Evolutionary conservation across 768 basidiomycete genomes (phyloP), one percentile per base, ranked within the genome.

Genomic region (Russula sp.): DNA sequence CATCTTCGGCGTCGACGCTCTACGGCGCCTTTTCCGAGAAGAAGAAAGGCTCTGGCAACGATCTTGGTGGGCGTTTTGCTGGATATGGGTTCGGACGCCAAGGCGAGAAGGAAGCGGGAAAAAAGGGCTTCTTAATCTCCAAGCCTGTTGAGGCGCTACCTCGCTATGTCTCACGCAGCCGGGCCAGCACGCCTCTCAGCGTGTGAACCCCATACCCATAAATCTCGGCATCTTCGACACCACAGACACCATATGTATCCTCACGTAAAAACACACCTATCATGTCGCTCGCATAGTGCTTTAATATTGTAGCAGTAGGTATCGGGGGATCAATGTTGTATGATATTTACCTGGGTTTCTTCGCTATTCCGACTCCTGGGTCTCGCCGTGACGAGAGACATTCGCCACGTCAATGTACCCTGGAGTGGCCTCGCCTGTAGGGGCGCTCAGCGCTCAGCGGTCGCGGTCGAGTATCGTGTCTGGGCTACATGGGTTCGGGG

Each of bases 1-100:
- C 56, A 10, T 61, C 59, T 39, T 58, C 66, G 7, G 64, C 60
- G 10, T 62, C 60, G 16, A 63, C 66, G 16, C 60, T 65, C 10
- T 58, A 45, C 25, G 59, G 58, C 11, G 6, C 22, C 5, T 35
- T 32, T 49, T 56, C 59, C 2, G 60, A 64, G 52, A 64, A 64
- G 51, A 63, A 64, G 57, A 52, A 53, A 45, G 45, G 63, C 10
- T 2, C 29, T 48, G 9, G 60, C 25, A 56, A 60, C 5, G 48
- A 41, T 2, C 43, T 34, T 7, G 39, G 39, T n/a, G 60, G 42
- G 32, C 56, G 58, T 2, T 67, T 60, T 50, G 74, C 77, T 55
- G 83, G 85, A 11, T 82, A 84, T 64, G 88, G 90, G n/a, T 93
- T 93, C 67, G 89, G 90, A 42, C 79, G 84, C 61, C 86, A 88